Conservation (phyloP, 495 filamentous ascomycete genomes). For the Trichodelitschia bisporula region DNA sequence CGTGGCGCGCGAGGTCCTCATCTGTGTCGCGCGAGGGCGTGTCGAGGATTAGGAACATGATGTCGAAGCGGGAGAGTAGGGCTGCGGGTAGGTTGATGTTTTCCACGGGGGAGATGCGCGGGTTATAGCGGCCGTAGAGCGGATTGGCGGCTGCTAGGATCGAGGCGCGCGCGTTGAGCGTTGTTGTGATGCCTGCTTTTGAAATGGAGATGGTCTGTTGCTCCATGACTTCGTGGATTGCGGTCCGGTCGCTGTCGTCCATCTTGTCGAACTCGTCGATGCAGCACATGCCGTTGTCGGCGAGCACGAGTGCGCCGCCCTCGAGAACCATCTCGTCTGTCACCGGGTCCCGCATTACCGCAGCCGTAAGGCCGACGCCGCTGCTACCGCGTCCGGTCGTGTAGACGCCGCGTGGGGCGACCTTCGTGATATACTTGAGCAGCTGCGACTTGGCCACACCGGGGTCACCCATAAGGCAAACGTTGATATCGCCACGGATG, state of each 20-base stretch:
- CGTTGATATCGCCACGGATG: slow-evolving; percentile 95
- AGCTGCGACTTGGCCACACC: slow-evolving; percentile 98
- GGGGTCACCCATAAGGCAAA: slow-evolving; percentile 97
- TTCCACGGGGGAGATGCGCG: slow-evolving; percentile 82
- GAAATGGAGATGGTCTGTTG: slow-evolving; percentile 98
- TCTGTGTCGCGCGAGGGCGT: slow-evolving; percentile 70
- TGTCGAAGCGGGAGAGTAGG: slow-evolving; percentile 84
- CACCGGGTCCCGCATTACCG: slow-evolving; percentile 94
- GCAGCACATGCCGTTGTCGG: slow-evolving; percentile 96
- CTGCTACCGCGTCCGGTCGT: slow-evolving; percentile 90
- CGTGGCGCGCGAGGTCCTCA: slow-evolving; percentile 83
- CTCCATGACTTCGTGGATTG: slow-evolving; percentile 99
- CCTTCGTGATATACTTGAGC: slow-evolving; percentile 94
- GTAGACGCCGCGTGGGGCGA: slow-evolving; percentile 90
- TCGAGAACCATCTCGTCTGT: slow-evolving; percentile 98
- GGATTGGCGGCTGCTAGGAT: slow-evolving; percentile 97
- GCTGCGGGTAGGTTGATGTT: slow-evolving; percentile 97
- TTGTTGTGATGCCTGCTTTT: slow-evolving; percentile 92
- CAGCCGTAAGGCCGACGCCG: slow-evolving; percentile 90
- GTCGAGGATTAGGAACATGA: slow-evolving; percentile 90
- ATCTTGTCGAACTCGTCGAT: slow-evolving; percentile 99
- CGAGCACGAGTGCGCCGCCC: slow-evolving; percentile 83
- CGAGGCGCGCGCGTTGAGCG: slow-evolving; percentile 83
- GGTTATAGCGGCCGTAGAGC: slow-evolving; percentile 94
- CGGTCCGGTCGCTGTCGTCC: slow-evolving; percentile 88